Conservation (phyloP, 2,329 filamentous ascomycete genomes). For the Exophiala calicioides region DNA sequence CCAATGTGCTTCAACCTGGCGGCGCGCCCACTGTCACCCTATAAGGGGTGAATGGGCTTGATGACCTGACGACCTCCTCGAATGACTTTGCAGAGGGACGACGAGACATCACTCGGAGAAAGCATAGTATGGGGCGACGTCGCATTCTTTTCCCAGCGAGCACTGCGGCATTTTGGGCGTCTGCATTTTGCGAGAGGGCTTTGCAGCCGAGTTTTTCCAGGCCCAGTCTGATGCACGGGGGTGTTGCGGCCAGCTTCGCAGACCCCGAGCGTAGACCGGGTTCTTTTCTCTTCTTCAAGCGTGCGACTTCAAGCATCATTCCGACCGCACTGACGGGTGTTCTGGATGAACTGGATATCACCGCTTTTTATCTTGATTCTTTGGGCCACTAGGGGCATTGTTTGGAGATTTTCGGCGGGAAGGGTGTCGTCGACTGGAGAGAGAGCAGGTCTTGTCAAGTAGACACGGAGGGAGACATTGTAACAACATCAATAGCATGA, state of each 20-base stretch:
- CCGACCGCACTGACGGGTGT: neutral
- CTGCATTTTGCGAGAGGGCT: slow-evolving; percentile 6
- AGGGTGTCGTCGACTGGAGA: neutral
- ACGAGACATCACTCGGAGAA: too few relatives aligned
- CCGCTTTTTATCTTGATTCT: slow-evolving; percentile 13
- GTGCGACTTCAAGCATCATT: slow-evolving; percentile 13
- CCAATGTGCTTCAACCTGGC: slow-evolving; percentile 52
- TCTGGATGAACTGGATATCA: slow-evolving; percentile 10
- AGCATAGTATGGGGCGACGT: too few relatives aligned
- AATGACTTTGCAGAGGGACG: slow-evolving; percentile 1
- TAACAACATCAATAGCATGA: slow-evolving; percentile 14
- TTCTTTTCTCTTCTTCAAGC: slow-evolving; percentile 18
- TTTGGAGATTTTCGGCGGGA: slow-evolving; percentile 16
- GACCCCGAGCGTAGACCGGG: slow-evolving; percentile 12
- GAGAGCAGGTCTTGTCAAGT: slow-evolving; percentile 13
- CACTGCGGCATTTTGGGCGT: slow-evolving; percentile 1
- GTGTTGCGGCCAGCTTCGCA: slow-evolving; percentile 9
- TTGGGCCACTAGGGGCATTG: slow-evolving; percentile 5
- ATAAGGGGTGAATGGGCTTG: slow-evolving; percentile 11
- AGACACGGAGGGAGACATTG: slow-evolving; percentile 7
- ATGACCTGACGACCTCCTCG: slow-evolving; percentile 23
- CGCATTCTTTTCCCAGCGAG: neutral
- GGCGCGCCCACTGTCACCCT: slow-evolving; percentile 39
- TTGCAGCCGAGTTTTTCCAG: neutral
- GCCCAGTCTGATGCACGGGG: slow-evolving; percentile 1